phyloP scores from a whole-genome alignment of 331 rosid species.

The Cydonia oblonga region DNA sequence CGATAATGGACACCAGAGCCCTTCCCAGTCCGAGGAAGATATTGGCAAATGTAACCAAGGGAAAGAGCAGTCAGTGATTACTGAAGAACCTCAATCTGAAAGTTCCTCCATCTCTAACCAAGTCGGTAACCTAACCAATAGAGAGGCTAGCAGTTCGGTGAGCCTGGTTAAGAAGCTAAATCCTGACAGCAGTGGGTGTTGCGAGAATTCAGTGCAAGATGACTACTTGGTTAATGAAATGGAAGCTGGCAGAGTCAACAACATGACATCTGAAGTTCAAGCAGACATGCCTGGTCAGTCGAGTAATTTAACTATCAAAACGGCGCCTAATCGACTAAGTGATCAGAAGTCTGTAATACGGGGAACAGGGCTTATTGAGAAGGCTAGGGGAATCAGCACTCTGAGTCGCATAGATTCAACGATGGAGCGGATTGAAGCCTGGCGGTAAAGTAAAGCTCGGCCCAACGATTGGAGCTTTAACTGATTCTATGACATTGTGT shows the following conservation, averaged over 20 bases:
- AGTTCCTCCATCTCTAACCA: conserved; percentile 13
- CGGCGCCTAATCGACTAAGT: conserved; percentile 29
- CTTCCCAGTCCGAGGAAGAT: conserved; percentile 30
- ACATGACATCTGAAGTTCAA: conserved; percentile 1
- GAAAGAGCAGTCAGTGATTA: conserved; percentile 16
- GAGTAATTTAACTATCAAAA: conserved; percentile 30
- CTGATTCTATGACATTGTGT: conserved; percentile 21
- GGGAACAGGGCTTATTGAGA: conserved; percentile 27
- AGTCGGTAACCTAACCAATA: conserved; percentile 9
- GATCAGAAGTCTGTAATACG: conserved; percentile 23
- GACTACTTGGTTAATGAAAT: background rate
- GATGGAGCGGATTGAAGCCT: conserved; percentile 50
- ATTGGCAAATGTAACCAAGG: conserved; percentile 24
- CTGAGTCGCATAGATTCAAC: conserved; percentile 35
- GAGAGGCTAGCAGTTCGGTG: conserved; percentile 24
- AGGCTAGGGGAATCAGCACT: conserved; percentile 34
- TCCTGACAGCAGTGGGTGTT: conserved; percentile 18
- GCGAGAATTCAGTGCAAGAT: conserved; percentile 26
- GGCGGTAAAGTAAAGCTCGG: conserved; percentile 36
- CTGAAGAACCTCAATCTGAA: conserved; percentile 31
- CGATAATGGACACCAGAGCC: conserved; percentile 34
- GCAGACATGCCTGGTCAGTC: conserved; percentile 28
- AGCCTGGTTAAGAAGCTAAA: conserved; percentile 25
- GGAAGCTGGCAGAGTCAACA: background rate
- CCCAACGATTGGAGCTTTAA: conserved; percentile 2